Evolutionary conservation across 371 early-diverging fungal species (phyloP), one percentile per base, ranked within the genome.

Genomic region (Massospora cicadina): DNA sequence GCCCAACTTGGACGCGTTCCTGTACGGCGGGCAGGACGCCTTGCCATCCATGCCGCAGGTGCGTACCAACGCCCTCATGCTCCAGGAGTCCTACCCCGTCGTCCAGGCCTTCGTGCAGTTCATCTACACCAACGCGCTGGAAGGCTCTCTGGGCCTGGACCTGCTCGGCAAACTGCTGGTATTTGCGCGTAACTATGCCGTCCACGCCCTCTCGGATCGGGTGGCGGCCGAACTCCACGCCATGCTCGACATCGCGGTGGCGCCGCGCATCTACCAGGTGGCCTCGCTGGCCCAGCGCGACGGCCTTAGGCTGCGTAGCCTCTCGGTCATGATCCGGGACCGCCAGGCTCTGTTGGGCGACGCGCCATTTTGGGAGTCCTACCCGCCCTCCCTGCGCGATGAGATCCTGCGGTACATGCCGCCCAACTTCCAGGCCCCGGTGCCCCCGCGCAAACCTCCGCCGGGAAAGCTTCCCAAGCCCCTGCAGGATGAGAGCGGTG

Each of bases 41-140:
- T 72, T 69, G 43, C 33, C 68, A 12, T 70, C 74, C 67, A 73
- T 74, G 31, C 71, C 76, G 2, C 67, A 24, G 10, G 1, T 72
- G 0, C 77, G 84, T 32, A 83, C 86, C 0, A 53, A 31, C 27
- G 55, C 63, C 17, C 30, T 63, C 7, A 7, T 26, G 1, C 55
- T 63, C 3, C 63, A 63, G 28, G 87, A 81, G 32, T 73, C 77
- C 31, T 82, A 84, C 61, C 69, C 79, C n/a, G 82, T 81, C 5
- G 79, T 84, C 25, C 68, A 78, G 60, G 81, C 86, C 7, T 85
- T 88, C 64, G 70, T 86, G 17, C 86, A 84, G 58, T 88, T 76
- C 43, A 68, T 87, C 58, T 86, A 88, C 68, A 86, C 89, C 0
- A 86, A 82, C 67, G 78, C 81, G 66, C 69, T 88, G 21, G 79